These are phyloP conservation scores for Cryphonectria carpinicola DNA, from an alignment of 2,329 filamentous ascomycete species.

Conservation along the genomic window DNA sequence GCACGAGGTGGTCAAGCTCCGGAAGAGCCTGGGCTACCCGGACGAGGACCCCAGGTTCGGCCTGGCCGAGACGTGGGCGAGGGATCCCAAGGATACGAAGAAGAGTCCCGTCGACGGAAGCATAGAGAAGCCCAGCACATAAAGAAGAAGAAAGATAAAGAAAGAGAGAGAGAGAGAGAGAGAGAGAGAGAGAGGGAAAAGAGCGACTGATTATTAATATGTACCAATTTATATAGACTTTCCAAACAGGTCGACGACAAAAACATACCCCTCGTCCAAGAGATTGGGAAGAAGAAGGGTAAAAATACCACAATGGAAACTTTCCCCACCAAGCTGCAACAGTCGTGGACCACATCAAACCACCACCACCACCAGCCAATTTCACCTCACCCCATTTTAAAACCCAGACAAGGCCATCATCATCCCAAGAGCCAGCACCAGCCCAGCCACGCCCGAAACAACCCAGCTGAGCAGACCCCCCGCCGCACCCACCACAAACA, in stretches of 20 bases:
- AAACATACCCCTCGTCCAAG: neutral
- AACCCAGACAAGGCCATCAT: neutral
- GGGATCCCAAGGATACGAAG: slow-evolving; percentile 53
- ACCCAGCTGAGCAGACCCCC: neutral
- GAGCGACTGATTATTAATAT: neutral
- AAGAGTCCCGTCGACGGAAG: slow-evolving; percentile 60
- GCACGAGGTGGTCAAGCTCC: slow-evolving; percentile 78
- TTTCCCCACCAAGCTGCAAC: neutral
- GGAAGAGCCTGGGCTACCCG: slow-evolving; percentile 71
- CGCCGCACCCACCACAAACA: neutral
- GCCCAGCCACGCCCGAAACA: neutral
- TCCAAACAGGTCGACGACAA: neutral
- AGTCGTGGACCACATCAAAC: neutral
- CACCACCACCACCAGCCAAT: neutral
- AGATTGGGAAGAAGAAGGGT: neutral
- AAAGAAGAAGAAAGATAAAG: neutral
- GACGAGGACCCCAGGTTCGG: slow-evolving; percentile 78
- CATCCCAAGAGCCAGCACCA: neutral
- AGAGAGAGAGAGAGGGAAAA: neutral
- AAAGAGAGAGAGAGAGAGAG: neutral
- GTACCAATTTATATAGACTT: neutral
- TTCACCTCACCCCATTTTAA: neutral
- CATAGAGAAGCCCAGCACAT: slow-evolving; percentile 41
- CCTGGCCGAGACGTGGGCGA: slow-evolving; percentile 79
- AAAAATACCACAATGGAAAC: neutral